Evolutionary conservation across 345 rosid species (phyloP).

Genomic region (Crucihimalaya himalaica): DNA sequence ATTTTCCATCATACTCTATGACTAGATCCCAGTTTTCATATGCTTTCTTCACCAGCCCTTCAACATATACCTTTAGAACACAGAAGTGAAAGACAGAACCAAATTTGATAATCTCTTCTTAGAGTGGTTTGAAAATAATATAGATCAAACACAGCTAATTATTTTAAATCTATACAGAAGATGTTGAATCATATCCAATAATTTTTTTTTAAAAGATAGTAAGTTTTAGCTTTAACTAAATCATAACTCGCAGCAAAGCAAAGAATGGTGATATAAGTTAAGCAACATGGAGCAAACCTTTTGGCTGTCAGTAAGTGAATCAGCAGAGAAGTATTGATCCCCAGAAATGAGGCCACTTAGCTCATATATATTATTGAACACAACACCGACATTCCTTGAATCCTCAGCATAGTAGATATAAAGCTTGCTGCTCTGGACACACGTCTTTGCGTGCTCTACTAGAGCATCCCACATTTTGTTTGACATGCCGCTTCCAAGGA

Average conservation of each 20-base stretch:
- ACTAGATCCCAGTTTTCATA: slow-evolving; percentile 91
- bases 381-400: slow-evolving; percentile 74
- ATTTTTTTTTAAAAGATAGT: background rate
- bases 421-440: slow-evolving; percentile 77
- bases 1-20: slow-evolving; percentile 88
- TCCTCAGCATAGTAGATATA: slow-evolving; percentile 87
- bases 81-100: slow-evolving; percentile 1
- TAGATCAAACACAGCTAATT: background rate
- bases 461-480: slow-evolving; percentile 99
- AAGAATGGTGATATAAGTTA: slow-evolving; percentile 16
- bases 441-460: slow-evolving; percentile 94
- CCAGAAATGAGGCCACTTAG: slow-evolving; percentile 85
- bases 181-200: background rate
- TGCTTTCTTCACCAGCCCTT: slow-evolving; percentile 85
- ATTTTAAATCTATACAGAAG: background rate
- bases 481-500: slow-evolving; percentile 99
- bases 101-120: background rate
- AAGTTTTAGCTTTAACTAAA: slow-evolving; percentile 12
- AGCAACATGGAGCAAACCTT: slow-evolving; percentile 57
- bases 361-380: slow-evolving; percentile 84
- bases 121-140: background rate
- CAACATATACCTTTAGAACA: slow-evolving; percentile 74
- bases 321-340: slow-evolving; percentile 78
- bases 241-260: slow-evolving; percentile 3
- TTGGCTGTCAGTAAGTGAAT: slow-evolving; percentile 82